Percentiles rank a stretch among this genome's conserved stretches.
Conservation (phyloP, 2,329 filamentous ascomycete genomes). For the Fusarium sp. region DNA sequence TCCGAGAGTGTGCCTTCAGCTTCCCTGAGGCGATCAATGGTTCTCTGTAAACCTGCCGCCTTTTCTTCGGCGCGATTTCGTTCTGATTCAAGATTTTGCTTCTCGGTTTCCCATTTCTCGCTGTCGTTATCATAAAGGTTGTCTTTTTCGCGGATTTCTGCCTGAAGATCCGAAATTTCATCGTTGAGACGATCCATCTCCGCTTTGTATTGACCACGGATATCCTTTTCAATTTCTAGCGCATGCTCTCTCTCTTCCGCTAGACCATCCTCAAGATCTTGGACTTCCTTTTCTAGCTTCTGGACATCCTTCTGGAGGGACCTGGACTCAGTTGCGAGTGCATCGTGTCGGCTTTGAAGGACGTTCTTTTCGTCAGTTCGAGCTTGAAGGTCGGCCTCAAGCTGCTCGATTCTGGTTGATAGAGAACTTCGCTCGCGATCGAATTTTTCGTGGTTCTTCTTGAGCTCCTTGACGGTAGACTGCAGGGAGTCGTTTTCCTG, state of each 20-base stretch:
- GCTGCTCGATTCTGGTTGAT: constrained; percentile 60
- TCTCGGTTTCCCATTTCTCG: constrained; percentile 75
- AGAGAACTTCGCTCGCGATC: constrained; percentile 47
- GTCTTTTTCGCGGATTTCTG: constrained; percentile 73
- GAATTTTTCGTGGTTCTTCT: constrained; percentile 44
- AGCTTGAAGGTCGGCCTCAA: constrained; percentile 66
- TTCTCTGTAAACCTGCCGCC: constrained; percentile 71
- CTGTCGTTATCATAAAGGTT: constrained; percentile 74
- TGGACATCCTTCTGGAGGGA: constrained; percentile 72
- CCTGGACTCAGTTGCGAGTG: constrained; percentile 70
- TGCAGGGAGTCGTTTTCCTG: constrained; percentile 57
- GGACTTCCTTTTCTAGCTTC: constrained; percentile 55
- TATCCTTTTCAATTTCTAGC: constrained; percentile 66
- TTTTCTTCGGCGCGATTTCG: constrained; percentile 73
- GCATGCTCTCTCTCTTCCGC: constrained; percentile 65
- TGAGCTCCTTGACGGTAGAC: constrained; percentile 53
- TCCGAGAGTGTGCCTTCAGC: constrained; percentile 71
- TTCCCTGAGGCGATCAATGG: constrained; percentile 74
- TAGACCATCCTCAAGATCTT: constrained; percentile 58
- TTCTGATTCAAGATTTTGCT: constrained; percentile 70
- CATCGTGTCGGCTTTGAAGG: constrained; percentile 73
- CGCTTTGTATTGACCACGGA: constrained; percentile 55
- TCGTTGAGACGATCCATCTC: constrained; percentile 61
- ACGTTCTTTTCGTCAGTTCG: constrained; percentile 72
- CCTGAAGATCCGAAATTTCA: constrained; percentile 69